Conservation (phyloP, 768 basidiomycete genomes). For the Tricholoma sp. region DNA sequence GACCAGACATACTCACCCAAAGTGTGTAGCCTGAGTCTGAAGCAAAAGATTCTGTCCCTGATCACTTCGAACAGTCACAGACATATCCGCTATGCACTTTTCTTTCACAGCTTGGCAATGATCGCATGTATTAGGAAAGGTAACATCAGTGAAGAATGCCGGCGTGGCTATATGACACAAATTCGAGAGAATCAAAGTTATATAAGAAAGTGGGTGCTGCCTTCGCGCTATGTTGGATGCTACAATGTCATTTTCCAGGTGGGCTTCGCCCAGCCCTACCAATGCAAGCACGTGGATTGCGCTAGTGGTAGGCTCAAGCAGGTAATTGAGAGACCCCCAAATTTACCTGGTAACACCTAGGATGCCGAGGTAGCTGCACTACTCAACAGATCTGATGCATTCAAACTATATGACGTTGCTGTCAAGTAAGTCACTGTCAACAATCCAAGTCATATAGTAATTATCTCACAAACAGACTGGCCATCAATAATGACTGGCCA, state of each 20-base stretch:
- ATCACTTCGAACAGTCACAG: constrained; percentile 42
- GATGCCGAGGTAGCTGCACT: constrained; percentile 69
- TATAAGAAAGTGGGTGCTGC: constrained; percentile 46
- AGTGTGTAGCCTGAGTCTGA: constrained; percentile 32
- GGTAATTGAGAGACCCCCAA: not conserved
- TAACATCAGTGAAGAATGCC: constrained; percentile 27
- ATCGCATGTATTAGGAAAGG: constrained; percentile 53
- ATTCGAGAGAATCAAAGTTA: constrained; percentile 56
- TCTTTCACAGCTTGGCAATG: constrained; percentile 68
- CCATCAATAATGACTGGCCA: constrained; percentile 64
- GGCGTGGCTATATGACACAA: constrained; percentile 46
- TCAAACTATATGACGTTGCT: constrained; percentile 64
- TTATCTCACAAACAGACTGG: constrained; percentile 34
- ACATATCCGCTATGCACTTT: constrained; percentile 62
- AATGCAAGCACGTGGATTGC: constrained; percentile 68
- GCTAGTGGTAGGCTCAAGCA: constrained; percentile 45
- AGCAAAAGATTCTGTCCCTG: not conserved
- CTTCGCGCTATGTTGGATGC: not conserved
- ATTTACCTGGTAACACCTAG: constrained; percentile 23
- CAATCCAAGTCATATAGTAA: not conserved
- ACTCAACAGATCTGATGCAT: constrained; percentile 48
- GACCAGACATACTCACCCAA: constrained; percentile 55
- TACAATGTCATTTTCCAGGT: constrained; percentile 33
- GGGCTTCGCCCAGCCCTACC: constrained; percentile 66
- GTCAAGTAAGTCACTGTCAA: constrained; percentile 42